Conservation (phyloP, 768 basidiomycete genomes). For the Myochromella boudieri region DNA sequence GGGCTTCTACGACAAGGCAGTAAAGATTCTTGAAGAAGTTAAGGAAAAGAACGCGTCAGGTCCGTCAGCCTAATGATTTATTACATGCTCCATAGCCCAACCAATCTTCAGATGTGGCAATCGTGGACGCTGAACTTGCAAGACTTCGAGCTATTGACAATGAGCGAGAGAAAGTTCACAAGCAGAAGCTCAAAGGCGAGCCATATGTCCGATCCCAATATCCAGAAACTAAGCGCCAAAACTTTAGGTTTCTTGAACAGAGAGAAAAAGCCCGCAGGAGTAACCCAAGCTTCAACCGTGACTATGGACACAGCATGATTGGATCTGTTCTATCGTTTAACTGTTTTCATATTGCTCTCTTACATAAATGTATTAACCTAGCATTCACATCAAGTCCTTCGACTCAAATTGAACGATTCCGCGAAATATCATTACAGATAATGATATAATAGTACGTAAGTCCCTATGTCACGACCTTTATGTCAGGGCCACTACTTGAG, state of each 20-base stretch:
- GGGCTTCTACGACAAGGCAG: slow-evolving; percentile 75
- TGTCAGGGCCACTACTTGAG: slow-evolving; percentile 48
- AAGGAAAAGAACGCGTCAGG: slow-evolving; percentile 65
- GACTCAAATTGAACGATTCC: background rate
- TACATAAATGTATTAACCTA: slow-evolving; percentile 3
- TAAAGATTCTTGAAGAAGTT: slow-evolving; percentile 62
- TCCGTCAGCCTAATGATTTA: slow-evolving; percentile 21
- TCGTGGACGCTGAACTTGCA: slow-evolving; percentile 64
- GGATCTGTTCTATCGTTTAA: background rate
- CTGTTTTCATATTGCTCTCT: slow-evolving; percentile 11
- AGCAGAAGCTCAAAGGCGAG: slow-evolving; percentile 74
- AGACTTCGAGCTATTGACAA: slow-evolving; percentile 63
- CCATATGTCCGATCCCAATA: background rate
- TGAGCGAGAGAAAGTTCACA: slow-evolving; percentile 62
- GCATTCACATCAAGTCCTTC: background rate
- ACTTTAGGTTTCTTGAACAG: slow-evolving; percentile 50
- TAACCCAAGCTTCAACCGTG: slow-evolving; percentile 1
- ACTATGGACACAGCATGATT: slow-evolving; percentile 5
- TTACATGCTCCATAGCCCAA: background rate
- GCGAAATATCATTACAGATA: background rate
- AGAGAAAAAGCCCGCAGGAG: slow-evolving; percentile 18
- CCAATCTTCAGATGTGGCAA: slow-evolving; percentile 44
- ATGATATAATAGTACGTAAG: background rate
- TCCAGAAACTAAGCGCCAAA: background rate
- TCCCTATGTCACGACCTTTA: slow-evolving; percentile 23